Conservation (phyloP, 306 rosid species). For the Fragaria nilgerrensis region DNA sequence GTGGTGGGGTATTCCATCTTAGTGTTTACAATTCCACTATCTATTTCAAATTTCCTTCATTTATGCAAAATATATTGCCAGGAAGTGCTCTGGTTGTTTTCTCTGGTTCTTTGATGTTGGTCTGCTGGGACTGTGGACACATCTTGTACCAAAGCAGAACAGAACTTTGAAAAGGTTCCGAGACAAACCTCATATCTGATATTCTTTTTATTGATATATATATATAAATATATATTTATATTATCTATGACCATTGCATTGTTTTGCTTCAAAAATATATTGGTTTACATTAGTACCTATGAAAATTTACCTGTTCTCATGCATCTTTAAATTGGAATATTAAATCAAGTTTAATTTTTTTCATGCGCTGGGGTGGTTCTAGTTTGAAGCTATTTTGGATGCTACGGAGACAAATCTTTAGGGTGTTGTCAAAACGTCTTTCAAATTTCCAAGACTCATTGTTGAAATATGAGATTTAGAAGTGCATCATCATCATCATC, state of each 20-base stretch:
- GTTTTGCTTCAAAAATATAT: neutral
- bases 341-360: neutral
- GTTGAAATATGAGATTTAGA: neutral
- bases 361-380: neutral
- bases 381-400: neutral
- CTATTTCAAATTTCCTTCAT: constrained; percentile 16
- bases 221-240: no score
- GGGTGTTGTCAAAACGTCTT: neutral
- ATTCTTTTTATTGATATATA: neutral
- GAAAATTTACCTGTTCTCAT: neutral
- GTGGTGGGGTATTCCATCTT: constrained; percentile 21
- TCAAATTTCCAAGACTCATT: neutral
- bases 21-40: constrained; percentile 22
- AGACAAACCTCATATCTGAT: constrained; percentile 9
- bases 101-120: constrained; percentile 14
- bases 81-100: constrained; percentile 12
- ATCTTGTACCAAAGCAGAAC: constrained; percentile 20
- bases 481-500: neutral
- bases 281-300: neutral
- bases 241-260: neutral
- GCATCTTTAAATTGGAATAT: neutral
- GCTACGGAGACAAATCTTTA: neutral
- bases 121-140: constrained; percentile 21
- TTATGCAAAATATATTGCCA: constrained; percentile 10
- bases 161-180: constrained; percentile 12